Evolutionary conservation across 2,329 filamentous ascomycete genomes (phyloP), one percentile per base, ranked within the genome.

Genomic region (Coniochaeta ligniaria): DNA sequence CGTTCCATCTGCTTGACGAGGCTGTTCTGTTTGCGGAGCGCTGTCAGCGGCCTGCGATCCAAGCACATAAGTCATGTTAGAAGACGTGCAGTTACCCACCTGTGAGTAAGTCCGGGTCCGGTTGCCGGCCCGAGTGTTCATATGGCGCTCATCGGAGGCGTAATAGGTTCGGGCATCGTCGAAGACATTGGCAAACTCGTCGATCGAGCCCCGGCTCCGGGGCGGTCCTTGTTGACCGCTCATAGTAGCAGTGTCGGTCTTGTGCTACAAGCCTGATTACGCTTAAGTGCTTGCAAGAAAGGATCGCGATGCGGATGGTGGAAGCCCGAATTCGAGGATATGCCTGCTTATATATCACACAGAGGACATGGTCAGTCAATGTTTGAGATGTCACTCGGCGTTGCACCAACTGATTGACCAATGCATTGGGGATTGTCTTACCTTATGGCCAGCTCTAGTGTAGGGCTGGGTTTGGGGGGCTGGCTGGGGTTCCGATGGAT

Each of bases 81-180:
- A 20, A 35, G 57, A 45, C 17, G 33, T 36, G 38, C 26, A 61
- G 57, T 71, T 33, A 82, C 81, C n/a, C n/a, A n/a, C n/a, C 74
- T 83, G 82, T 2, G 83, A 84, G 65, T 81, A 84, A 24, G 83
- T 85, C 62, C 82, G 78, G 20, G 80, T 82, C 58, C 83, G 78
- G 45, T 75, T 73, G 24, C 81, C 80, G 58, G 73, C 74, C 35
- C 78, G 78, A 47, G 64, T 65, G 65, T 80, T 78, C 60, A 72
- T 72, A 64, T 83, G 80, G 60, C 83, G 80, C 59, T 82, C 80
- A 38, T 84, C 82, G 26, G 81, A 79, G 36, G 80, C 74, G 64
- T 86, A 86, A 69, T 86, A 86, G 26, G 82, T 85, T 68, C 77
- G 79, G 61, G 83, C 83, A 73, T 84, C 82, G 62, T 83, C 82